Percentiles rank a stretch among this genome's conserved stretches.
These are phyloP conservation scores for Kalmanozyma brasiliensis DNA, from an alignment of 1,284 basidiomycete species.

Conservation along the genomic window DNA sequence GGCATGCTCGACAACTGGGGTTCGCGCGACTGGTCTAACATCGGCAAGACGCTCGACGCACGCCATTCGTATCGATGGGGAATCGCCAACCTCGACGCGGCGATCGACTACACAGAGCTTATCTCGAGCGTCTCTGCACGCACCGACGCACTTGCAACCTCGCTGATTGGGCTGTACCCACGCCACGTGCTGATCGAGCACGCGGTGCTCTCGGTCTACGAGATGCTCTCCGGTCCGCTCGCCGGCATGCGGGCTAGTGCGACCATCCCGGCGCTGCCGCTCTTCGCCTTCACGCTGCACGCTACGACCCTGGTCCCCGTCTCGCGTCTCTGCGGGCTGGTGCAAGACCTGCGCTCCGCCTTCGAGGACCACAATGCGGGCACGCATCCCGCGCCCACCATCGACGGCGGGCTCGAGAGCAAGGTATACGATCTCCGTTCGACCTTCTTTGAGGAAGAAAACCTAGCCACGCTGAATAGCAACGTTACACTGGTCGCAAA, in stretches of 20 bases:
- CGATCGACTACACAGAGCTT: slow-evolving; percentile 31
- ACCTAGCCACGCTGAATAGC: slow-evolving; percentile 29
- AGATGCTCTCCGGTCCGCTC: slow-evolving; percentile 23
- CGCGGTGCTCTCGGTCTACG: slow-evolving; percentile 31
- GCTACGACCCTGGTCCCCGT: slow-evolving; percentile 39
- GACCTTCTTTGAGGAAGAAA: slow-evolving; percentile 42
- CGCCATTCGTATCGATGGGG: slow-evolving; percentile 38
- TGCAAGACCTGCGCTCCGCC: slow-evolving; percentile 29
- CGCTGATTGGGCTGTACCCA: slow-evolving; percentile 22
- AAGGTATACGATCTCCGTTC: slow-evolving; percentile 5
- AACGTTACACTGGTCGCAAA: slow-evolving; percentile 43
- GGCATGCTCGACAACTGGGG: slow-evolving; percentile 34
- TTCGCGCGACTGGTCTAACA: slow-evolving; percentile 27
- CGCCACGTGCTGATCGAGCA: slow-evolving; percentile 39
- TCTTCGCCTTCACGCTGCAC: slow-evolving; percentile 38
- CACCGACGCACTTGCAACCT: slow-evolving; percentile 21
- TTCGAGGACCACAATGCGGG: slow-evolving; percentile 33
- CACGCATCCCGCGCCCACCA: background rate
- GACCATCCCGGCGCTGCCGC: slow-evolving; percentile 11
- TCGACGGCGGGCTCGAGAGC: slow-evolving; percentile 21
- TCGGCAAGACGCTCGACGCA: slow-evolving; percentile 25
- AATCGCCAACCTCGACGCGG: slow-evolving; percentile 30
- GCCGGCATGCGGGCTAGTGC: slow-evolving; percentile 21
- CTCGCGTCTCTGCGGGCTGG: slow-evolving; percentile 45
- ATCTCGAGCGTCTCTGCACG: slow-evolving; percentile 19